A percentile compares a stretch with the other conserved stretches of the same genome.
Evolutionary conservation across 306 rosid genomes (phyloP).

Genomic region (Senna siamea): DNA sequence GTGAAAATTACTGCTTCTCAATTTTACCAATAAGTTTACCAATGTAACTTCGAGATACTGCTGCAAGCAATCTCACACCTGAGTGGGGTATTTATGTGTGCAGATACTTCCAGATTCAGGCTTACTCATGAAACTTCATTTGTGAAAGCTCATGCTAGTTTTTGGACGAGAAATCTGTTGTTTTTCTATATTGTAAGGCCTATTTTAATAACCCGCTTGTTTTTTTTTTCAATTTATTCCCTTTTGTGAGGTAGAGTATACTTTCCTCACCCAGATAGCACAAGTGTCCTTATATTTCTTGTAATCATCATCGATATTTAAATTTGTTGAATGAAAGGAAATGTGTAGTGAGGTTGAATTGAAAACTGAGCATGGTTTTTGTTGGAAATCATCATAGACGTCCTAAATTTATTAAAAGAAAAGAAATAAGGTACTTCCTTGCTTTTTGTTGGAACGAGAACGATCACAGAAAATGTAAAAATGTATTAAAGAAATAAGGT

Average conservation of each 20-base stretch:
- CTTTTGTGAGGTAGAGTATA: neutral
- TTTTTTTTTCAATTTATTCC: conserved; percentile 19
- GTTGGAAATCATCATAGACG: too few relatives aligned
- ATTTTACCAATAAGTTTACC: neutral
- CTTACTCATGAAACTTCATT: conserved; percentile 94
- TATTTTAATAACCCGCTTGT: conserved; percentile 23
- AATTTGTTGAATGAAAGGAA: conserved; percentile 2
- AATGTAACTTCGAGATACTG: conserved; percentile 11
- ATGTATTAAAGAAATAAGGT: neutral
- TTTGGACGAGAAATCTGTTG: conserved; percentile 71
- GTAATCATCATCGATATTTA: neutral
- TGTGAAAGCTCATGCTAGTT: conserved; percentile 83
- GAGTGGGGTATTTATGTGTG: conserved; percentile 18
- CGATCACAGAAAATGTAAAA: neutral
- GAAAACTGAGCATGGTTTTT: neutral
- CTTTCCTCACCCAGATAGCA: neutral
- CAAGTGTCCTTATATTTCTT: conserved; percentile 6
- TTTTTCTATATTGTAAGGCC: conserved; percentile 88
- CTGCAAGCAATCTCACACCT: conserved; percentile 24
- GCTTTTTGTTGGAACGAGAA: too few relatives aligned
- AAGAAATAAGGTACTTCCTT: neutral
- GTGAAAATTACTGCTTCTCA: neutral
- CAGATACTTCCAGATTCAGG: conserved; percentile 89
- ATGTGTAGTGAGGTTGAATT: neutral
- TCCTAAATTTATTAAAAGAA: neutral